These are phyloP conservation scores for Dictyostelium discoideum DNA, from an alignment of 78 protist species.

Conservation along the genomic window dicty_2.7 NC_007089.4:1003001-1003500, in stretches of 20 bases:
- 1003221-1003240: not conserved
- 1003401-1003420: not conserved
- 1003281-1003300: not conserved
- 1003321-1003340: not conserved
- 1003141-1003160: constrained; percentile 2
- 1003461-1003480: not conserved
- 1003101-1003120: not conserved
- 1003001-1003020: not conserved
- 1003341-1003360: not conserved
- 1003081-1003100: not conserved
- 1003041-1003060: not conserved
- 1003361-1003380: not conserved
- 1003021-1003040: not conserved
- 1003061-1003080: not conserved
- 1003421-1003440: not conserved
- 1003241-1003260: not conserved
- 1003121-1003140: not conserved
- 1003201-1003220: not conserved
- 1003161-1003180: constrained; percentile 4
- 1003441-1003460: constrained; percentile 1
- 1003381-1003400: not conserved
- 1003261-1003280: constrained; percentile 5
- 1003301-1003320: not conserved
- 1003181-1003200: not conserved
- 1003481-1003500: not conserved